These are phyloP conservation scores for Lojkania enalia DNA, from an alignment of 2,329 filamentous ascomycete species.

Conservation along the genomic window DNA sequence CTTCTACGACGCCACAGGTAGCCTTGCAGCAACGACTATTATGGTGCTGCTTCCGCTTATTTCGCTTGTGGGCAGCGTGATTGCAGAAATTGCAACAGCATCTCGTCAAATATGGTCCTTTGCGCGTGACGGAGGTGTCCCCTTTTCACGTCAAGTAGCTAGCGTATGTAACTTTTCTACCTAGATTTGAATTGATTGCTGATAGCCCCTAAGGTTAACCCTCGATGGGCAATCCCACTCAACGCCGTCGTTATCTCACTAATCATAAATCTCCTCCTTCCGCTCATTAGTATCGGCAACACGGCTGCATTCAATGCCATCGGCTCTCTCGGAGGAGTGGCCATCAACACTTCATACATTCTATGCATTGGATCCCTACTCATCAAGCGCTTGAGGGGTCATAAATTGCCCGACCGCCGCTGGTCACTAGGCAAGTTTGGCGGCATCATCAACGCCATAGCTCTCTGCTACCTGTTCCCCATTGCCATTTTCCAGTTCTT, in stretches of 20 bases:
- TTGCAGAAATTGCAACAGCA: slow-evolving; percentile 34
- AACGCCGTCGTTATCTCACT: slow-evolving; percentile 2
- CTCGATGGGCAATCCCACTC: background rate
- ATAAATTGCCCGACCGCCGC: slow-evolving; percentile 33
- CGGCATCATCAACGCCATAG: slow-evolving; percentile 28
- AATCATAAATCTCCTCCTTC: slow-evolving; percentile 11
- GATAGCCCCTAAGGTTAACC: background rate
- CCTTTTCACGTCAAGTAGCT: slow-evolving; percentile 21
- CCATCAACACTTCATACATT: slow-evolving; percentile 35
- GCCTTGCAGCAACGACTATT: background rate
- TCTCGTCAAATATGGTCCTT: slow-evolving; percentile 26
- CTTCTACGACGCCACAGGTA: slow-evolving; percentile 13
- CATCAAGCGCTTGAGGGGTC: slow-evolving; percentile 28
- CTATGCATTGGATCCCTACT: slow-evolving; percentile 39
- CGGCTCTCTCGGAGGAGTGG: slow-evolving; percentile 27
- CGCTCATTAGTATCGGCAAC: slow-evolving; percentile 22
- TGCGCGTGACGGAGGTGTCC: slow-evolving; percentile 41
- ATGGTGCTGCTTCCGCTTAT: background rate
- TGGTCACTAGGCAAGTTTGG: slow-evolving; percentile 36
- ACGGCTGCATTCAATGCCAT: slow-evolving; percentile 18
- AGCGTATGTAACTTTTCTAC: background rate
- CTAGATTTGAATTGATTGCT: slow-evolving; percentile 2
- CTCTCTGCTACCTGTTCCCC: slow-evolving; percentile 32
- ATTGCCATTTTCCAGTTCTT: slow-evolving; percentile 46
- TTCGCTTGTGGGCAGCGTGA: slow-evolving; percentile 5